Percentiles rank a stretch among this genome's conserved stretches.
Evolutionary conservation across 2,329 filamentous ascomycete genomes (phyloP).

Genomic region (Sporothrix curviconia): DNA sequence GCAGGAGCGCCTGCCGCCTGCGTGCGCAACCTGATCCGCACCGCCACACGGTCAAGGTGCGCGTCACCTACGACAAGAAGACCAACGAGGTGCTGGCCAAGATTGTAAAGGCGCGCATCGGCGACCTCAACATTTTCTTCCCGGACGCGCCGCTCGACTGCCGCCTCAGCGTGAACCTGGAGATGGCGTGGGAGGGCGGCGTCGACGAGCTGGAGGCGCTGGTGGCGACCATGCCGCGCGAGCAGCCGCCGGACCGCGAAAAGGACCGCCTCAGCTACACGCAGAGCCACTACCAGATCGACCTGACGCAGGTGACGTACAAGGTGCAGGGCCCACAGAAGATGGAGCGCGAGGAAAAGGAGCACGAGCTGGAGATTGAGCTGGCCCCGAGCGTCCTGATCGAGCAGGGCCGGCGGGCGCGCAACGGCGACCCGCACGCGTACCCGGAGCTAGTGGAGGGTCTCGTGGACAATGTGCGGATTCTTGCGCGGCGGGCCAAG

Average conservation of each 20-base stretch:
- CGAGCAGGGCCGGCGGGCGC: slow-evolving; percentile 56
- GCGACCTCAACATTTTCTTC: slow-evolving; percentile 80
- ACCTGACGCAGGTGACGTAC: slow-evolving; percentile 80
- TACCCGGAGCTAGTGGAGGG: slow-evolving; percentile 65
- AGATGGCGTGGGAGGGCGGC: slow-evolving; percentile 77
- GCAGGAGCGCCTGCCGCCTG: slow-evolving; percentile 55
- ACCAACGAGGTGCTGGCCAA: slow-evolving; percentile 62
- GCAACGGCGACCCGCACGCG: slow-evolving; percentile 46
- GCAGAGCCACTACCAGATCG: slow-evolving; percentile 81
- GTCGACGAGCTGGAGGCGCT: slow-evolving; percentile 47
- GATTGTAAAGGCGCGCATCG: slow-evolving; percentile 87
- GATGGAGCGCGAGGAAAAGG: slow-evolving; percentile 46
- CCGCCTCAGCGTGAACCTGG: slow-evolving; percentile 87
- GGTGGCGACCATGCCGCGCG: slow-evolving; percentile 30
- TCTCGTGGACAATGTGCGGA: slow-evolving; percentile 65
- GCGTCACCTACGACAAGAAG: slow-evolving; percentile 71
- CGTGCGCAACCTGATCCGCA: slow-evolving; percentile 54
- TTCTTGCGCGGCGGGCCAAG: slow-evolving; percentile 33
- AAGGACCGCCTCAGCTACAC: slow-evolving; percentile 91
- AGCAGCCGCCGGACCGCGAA: slow-evolving; percentile 53
- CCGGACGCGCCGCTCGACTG: slow-evolving; percentile 77
- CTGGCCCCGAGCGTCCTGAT: slow-evolving; percentile 57
- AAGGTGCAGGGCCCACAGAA: slow-evolving; percentile 28
- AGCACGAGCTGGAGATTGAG: slow-evolving; percentile 78
- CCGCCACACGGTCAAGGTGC: slow-evolving; percentile 54